Evolutionary conservation across 2,329 filamentous ascomycete genomes (phyloP), one percentile per base, ranked within the genome.

Genomic region (Penicillium sp.): DNA sequence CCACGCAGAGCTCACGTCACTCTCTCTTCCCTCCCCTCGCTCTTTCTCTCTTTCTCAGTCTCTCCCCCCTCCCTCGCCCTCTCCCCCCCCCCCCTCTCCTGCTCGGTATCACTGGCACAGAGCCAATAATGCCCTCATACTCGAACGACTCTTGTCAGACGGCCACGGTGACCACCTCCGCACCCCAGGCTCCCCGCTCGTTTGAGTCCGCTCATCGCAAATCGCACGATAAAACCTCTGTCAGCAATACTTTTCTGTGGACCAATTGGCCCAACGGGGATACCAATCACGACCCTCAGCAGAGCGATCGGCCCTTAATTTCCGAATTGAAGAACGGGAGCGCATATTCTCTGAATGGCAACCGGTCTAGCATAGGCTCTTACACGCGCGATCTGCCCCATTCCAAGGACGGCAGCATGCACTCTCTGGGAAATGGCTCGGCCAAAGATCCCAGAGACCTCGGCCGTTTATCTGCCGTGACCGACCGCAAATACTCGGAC

Each of bases 311-410:
- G 48, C 61, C 64, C 42, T 59, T 70, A 51, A 51, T 67, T 54
- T 66, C 67, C 43, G 62, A 64, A 28, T 47, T 68, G 33, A 72
- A 70, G 61, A 69, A 73, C 66, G 77, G 80, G 61, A 83, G 77
- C 68, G 79, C 83, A 70, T 79, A 74, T 66, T 76, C 80, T 34
- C 62, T 81, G 62, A 76, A 78, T 57, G 83, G 84, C 63, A 80
- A 77, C 55, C 75, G 73, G 57, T 71, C 74, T 48, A 71, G 66
- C 50, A 63, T 66, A 50, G 68, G 67, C 47, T 72, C 71, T 43
- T 70, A 72, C 51, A 67, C 67, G 38, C 60, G 68, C 62, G 71
- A 73, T 18, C 65, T 60, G 55, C 65, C 62, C 32, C 64, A 64
- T 48, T 66, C 69, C 44, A 69, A 70, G 55, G 64, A 73, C 51